Evolutionary conservation across 805 yeast genomes (phyloP), one percentile per base, ranked within the genome.

Genomic region (Alloascoidea hylecoeti): DNA sequence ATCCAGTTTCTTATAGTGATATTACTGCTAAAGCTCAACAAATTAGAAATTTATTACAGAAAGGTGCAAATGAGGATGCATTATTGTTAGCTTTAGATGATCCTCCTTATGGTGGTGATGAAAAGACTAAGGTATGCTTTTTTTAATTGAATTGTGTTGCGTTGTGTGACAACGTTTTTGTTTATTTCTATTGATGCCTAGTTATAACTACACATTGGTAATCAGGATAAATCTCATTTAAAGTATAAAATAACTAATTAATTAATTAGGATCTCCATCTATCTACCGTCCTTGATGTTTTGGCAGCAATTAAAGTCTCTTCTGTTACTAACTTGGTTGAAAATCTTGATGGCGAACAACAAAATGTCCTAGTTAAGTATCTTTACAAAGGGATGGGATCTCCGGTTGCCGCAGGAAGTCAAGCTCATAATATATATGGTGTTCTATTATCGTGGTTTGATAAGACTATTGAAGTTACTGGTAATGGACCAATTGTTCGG

Each of bases 391-490:
- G 85, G 18, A 85, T 92, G 95, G 63, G 76, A 35, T 60, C 77
- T 6, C 69, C 77, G 18, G 76, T 9, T 23, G 30, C 74, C 46
- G 6, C 36, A 16, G n/a, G 50, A 38, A 56, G 61, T 18, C 59
- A 58, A 40, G 88, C 92, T 6, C 83, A 84, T 45, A 82, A 79
- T 49, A 85, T 78, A 45, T 95, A 96, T 15, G 95, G 95, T 35
- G 67, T 78, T 35, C 57, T 92, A 47, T 70, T 92, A 48, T 73
- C 79, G 19, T 92, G 98, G 98, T 84, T 79, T 53, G 96, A 89
- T 48, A 86, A 85, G 59, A 72, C 89, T 15, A 77, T 84, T 28
- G 94, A 80, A 43, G 61, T 72, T 15, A 73, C 88, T 13, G 97
- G 97, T 15, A 77, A 80, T 52, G 95, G 95, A 9, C 82, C 95